Percentiles rank a stretch among this genome's conserved stretches.
Evolutionary conservation across 257 asterid genomes (phyloP).

Genomic region (Solanum sitiens): DNA sequence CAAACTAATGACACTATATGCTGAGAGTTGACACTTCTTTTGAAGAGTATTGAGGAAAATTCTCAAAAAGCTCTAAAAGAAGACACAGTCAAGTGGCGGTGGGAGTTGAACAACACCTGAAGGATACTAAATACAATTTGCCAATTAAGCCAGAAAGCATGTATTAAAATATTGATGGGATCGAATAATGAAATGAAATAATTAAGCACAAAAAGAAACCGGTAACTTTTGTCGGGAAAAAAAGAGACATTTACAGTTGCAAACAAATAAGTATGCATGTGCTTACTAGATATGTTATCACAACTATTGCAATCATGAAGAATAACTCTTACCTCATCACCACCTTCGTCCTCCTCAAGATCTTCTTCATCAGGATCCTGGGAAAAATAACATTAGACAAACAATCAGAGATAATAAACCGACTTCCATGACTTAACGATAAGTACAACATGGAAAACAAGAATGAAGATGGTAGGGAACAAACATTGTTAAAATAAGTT

Average conservation of each 20-base stretch:
- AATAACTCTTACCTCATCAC: conserved; percentile 35
- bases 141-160: not conserved
- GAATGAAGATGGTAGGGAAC: conserved; percentile 1
- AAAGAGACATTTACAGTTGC: not conserved
- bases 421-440: not conserved
- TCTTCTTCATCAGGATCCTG: conserved; percentile 63
- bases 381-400: not conserved
- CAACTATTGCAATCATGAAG: not conserved
- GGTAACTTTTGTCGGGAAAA: not conserved
- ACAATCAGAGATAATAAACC: not conserved
- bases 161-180: not conserved
- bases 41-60: not conserved
- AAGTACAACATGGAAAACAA: not conserved
- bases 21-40: not conserved
- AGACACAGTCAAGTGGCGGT: not conserved
- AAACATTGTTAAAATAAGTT: conserved; percentile 45
- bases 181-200: not conserved
- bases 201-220: not conserved
- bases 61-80: not conserved
- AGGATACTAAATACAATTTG: not conserved
- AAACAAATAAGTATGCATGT: not conserved
- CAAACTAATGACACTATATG: not conserved
- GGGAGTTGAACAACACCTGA: not conserved
- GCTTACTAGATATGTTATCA: not conserved
- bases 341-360: conserved; percentile 19